Conservation (phyloP, 371 early-diverging fungal species). For the Sanchytrium tribonematis region DNA sequence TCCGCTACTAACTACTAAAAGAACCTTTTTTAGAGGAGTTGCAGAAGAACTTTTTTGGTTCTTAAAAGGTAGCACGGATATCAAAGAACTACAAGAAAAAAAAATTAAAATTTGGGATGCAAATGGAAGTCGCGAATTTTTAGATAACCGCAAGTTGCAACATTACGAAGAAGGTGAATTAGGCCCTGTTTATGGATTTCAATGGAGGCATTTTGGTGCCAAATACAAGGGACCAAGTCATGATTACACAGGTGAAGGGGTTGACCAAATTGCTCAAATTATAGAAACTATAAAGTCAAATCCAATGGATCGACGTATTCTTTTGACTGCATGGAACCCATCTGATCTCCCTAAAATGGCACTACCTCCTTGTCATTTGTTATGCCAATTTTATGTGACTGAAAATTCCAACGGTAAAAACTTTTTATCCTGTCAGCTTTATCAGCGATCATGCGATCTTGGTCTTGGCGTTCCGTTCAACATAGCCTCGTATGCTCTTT, state of each 20-base stretch:
- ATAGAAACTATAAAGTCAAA: constrained; percentile 42
- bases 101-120: constrained; percentile 92
- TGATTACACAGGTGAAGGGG: constrained; percentile 74
- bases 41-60: constrained; percentile 95
- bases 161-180: constrained; percentile 71
- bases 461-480: constrained; percentile 99
- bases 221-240: constrained; percentile 54
- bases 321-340: constrained; percentile 97
- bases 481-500: constrained; percentile 87
- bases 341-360: constrained; percentile 26
- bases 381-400: constrained; percentile 69
- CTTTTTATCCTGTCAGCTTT: constrained; percentile 64
- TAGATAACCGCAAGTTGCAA: constrained; percentile 53
- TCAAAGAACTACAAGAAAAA: constrained; percentile 42
- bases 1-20: constrained; percentile 92
- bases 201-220: constrained; percentile 99
- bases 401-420: constrained; percentile 4
- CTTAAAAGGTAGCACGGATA: constrained; percentile 72
- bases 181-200: constrained; percentile 98
- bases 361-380: constrained; percentile 28
- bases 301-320: constrained; percentile 73
- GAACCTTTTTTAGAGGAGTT: constrained; percentile 66
- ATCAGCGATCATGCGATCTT: constrained; percentile 95
- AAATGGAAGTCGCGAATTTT: constrained; percentile 70
- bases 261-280: constrained; percentile 80